These are phyloP conservation scores for Steccherinum ochraceum DNA, from an alignment of 768 basidiomycete genomes.

Conservation along the genomic window DNA sequence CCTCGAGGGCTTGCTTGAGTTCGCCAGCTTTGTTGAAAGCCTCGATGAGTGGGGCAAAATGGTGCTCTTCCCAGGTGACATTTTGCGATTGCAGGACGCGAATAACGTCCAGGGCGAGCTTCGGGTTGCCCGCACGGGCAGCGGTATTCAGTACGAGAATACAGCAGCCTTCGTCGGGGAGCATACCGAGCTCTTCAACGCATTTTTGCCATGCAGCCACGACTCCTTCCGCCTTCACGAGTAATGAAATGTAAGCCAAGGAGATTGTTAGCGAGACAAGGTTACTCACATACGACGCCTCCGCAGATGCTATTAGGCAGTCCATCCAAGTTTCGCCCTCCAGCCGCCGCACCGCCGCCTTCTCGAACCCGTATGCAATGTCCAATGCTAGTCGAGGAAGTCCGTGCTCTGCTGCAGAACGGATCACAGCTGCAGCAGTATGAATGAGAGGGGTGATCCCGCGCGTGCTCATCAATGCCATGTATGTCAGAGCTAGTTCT, in stretches of 20 bases:
- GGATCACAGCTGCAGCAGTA: conserved; percentile 47
- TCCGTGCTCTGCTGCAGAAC: conserved; percentile 44
- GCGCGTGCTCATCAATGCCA: conserved; percentile 50
- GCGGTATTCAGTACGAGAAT: conserved; percentile 66
- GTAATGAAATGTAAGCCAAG: neutral
- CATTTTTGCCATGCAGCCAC: conserved; percentile 53
- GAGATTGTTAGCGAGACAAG: neutral
- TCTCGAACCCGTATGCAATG: conserved; percentile 56
- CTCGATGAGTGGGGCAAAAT: conserved; percentile 74
- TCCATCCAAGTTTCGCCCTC: conserved; percentile 54
- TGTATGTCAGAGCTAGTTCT: conserved; percentile 57
- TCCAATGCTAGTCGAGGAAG: conserved; percentile 68
- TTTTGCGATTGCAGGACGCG: conserved; percentile 44
- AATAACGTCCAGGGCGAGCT: conserved; percentile 62
- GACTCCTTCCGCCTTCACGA: conserved; percentile 59
- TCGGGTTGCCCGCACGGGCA: conserved; percentile 63
- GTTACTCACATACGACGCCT: conserved; percentile 57
- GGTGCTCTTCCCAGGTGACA: conserved; percentile 55
- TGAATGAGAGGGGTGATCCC: conserved; percentile 45
- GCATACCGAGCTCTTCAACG: conserved; percentile 42
- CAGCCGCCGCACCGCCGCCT: conserved; percentile 44
- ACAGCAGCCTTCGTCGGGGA: conserved; percentile 72
- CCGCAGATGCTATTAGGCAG: conserved; percentile 60
- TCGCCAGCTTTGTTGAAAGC: conserved; percentile 55
- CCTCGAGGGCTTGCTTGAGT: conserved; percentile 56